Evolutionary conservation across 495 filamentous ascomycete species (phyloP), one percentile per base, ranked within the genome.

Genomic region (Cenococcum geophilum): DNA sequence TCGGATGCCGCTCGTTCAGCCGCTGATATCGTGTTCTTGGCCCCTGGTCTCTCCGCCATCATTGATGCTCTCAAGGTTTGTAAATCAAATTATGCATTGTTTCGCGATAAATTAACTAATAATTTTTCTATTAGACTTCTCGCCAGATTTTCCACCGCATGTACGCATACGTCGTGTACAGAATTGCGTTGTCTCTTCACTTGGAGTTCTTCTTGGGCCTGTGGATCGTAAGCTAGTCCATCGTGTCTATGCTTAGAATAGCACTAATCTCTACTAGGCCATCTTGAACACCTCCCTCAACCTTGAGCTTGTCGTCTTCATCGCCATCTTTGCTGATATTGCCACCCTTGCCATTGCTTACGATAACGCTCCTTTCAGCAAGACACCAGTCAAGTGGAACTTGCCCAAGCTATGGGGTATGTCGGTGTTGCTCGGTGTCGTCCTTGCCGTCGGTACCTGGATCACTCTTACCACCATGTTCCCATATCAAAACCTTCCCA

Each of bases 91-190:
- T 32, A 32, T 32, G 27, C 27, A 32, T 32, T 32, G 6, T 6
- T 32, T 32, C 27, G 3, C 6, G 27, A 32, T 6, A 3, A 3
- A 32, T 32, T 32, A 32, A 6, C 27, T 32, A 32, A 32, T 32
- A 32, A 3, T 32, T 32, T 32, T 6, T 32, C 27, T 32, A 32
- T 6, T 32, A 32, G 79, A 92, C 86, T 65, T 93, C 91, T 23
- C 89, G 91, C 69, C 91, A 93, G 72, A 96, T 96, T 70, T 96
- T 96, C 82, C 89, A 95, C 74, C 89, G 91, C 64, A 95, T 96
- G 91, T 92, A 96, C 78, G 86, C 91, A 42, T 96, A 96, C 78
- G 89, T 96, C 68, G 86, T 93, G 65, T 96, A 96, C 79, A 90
- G 91, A 80, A 96, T 96, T 69, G 91, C 91, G 18, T 77, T 96